These are phyloP conservation scores for Diaporthe amygdali DNA, from an alignment of 2,329 filamentous ascomycete genomes.

Conservation along the genomic window DNA sequence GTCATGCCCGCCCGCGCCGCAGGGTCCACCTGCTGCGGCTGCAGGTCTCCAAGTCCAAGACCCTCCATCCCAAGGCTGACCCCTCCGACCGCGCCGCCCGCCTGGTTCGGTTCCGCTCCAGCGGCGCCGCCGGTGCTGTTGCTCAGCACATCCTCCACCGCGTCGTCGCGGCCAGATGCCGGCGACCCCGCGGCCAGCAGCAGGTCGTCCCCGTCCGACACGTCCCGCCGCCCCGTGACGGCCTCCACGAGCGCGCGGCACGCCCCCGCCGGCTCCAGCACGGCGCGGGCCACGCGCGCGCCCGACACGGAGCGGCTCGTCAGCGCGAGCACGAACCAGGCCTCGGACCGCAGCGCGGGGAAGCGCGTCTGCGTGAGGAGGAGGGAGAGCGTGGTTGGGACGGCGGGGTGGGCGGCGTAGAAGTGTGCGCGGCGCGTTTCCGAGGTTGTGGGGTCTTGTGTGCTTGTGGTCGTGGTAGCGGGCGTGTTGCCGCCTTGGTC, in stretches of 20 bases:
- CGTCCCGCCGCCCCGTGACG: constrained; percentile 51
- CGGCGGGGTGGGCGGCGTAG: constrained; percentile 48
- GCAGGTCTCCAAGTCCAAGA: constrained; percentile 40
- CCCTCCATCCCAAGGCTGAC: constrained; percentile 36
- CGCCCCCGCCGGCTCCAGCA: constrained; percentile 49
- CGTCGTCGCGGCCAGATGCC: background rate
- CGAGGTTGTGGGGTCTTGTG: background rate
- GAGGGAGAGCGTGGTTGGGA: constrained; percentile 51
- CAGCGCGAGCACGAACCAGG: constrained; percentile 67
- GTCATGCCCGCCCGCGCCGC: constrained; percentile 50
- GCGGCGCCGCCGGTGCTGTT: background rate
- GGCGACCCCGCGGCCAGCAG: constrained; percentile 11
- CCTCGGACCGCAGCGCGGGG: constrained; percentile 63
- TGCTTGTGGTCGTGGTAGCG: background rate
- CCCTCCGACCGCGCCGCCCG: constrained; percentile 23
- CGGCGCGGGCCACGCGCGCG: constrained; percentile 47
- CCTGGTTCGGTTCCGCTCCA: constrained; percentile 24
- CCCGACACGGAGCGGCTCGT: constrained; percentile 58
- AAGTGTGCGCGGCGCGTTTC: constrained; percentile 41
- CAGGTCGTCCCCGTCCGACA: constrained; percentile 30
- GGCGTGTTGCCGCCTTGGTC: constrained; percentile 27
- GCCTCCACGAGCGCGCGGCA: constrained; percentile 50
- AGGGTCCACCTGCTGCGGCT: constrained; percentile 54
- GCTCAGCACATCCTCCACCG: constrained; percentile 7
- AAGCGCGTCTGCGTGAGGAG: constrained; percentile 64